These are phyloP conservation scores for Paracoccidioides lutzii DNA, from an alignment of 2,329 filamentous ascomycete species.

Conservation along the genomic window DNA sequence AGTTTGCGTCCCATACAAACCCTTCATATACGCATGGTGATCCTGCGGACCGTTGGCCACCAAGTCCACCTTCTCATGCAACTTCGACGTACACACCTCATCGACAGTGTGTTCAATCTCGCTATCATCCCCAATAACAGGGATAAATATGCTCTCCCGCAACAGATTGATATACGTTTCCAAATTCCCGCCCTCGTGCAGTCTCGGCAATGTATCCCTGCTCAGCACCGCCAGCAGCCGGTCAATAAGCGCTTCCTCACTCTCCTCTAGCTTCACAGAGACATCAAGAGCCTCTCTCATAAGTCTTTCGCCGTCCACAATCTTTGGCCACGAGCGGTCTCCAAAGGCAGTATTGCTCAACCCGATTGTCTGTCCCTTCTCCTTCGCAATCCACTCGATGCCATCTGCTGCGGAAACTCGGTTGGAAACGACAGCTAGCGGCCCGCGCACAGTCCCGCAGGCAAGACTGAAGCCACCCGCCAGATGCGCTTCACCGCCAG, in stretches of 20 bases:
- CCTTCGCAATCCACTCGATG: conserved; percentile 39
- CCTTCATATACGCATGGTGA: conserved; percentile 25
- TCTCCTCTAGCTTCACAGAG: conserved; percentile 31
- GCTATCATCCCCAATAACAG: conserved; percentile 39
- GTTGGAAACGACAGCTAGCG: conserved; percentile 50
- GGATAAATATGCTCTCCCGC: conserved; percentile 49
- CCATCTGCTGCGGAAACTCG: conserved; percentile 41
- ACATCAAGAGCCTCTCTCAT: conserved; percentile 38
- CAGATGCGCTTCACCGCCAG: conserved; percentile 37
- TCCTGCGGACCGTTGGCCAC: conserved; percentile 15
- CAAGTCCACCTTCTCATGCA: conserved; percentile 13
- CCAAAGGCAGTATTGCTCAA: conserved; percentile 50
- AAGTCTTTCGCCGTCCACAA: conserved; percentile 43
- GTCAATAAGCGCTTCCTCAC: conserved; percentile 38
- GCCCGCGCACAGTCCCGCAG: conserved; percentile 43
- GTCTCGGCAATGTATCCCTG: conserved; percentile 42
- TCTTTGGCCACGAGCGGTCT: conserved; percentile 50
- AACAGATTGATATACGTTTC: conserved; percentile 45
- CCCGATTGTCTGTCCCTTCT: conserved; percentile 41
- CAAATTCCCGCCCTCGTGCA: conserved; percentile 37
- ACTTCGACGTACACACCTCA: conserved; percentile 26
- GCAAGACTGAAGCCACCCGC: conserved; percentile 52
- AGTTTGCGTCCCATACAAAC: conserved; percentile 52
- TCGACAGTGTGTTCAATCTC: conserved; percentile 19
- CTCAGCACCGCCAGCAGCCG: conserved; percentile 41